A percentile compares a stretch with the other conserved stretches of the same genome.
These are phyloP conservation scores for Parietaria judaica DNA, from an alignment of 306 rosid genomes.

Conservation along the genomic window DNA sequence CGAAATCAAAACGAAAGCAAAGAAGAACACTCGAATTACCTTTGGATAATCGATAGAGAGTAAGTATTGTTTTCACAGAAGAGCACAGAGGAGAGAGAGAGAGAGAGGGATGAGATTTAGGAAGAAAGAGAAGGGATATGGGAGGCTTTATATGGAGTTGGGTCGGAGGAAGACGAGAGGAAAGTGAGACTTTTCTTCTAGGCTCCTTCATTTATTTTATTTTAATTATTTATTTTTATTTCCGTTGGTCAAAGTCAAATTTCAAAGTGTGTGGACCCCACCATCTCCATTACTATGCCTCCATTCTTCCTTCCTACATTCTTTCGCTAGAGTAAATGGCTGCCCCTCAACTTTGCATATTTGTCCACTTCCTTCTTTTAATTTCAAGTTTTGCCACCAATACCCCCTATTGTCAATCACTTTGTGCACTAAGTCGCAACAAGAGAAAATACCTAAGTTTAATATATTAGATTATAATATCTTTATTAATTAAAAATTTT, in stretches of 20 bases:
- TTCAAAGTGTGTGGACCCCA: slow-evolving; percentile 38
- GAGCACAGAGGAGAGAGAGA: slow-evolving; percentile 5
- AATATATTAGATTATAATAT: too few relatives aligned
- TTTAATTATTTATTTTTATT: not conserved
- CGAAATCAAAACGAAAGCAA: not conserved
- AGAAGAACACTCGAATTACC: not conserved
- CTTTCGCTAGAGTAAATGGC: too few relatives aligned
- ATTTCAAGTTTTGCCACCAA: too few relatives aligned
- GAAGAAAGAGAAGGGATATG: slow-evolving; percentile 13
- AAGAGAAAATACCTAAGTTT: too few relatives aligned
- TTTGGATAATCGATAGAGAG: not conserved
- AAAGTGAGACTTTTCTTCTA: slow-evolving; percentile 85
- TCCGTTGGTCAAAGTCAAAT: slow-evolving; percentile 81
- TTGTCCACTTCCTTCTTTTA: too few relatives aligned
- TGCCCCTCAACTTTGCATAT: too few relatives aligned
- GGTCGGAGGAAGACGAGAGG: slow-evolving; percentile 51
- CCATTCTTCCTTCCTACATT: too few relatives aligned
- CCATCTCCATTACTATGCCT: not conserved
- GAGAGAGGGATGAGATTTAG: slow-evolving; percentile 9
- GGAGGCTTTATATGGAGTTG: slow-evolving; percentile 6
- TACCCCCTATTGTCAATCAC: too few relatives aligned
- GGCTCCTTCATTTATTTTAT: slow-evolving; percentile 23
- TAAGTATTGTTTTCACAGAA: not conserved
- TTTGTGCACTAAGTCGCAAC: too few relatives aligned
- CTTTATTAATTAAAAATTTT: too few relatives aligned